Evolutionary conservation across 352 stramenopile species (phyloP).

Genomic region (Thraustochytrium striatum): DNA sequence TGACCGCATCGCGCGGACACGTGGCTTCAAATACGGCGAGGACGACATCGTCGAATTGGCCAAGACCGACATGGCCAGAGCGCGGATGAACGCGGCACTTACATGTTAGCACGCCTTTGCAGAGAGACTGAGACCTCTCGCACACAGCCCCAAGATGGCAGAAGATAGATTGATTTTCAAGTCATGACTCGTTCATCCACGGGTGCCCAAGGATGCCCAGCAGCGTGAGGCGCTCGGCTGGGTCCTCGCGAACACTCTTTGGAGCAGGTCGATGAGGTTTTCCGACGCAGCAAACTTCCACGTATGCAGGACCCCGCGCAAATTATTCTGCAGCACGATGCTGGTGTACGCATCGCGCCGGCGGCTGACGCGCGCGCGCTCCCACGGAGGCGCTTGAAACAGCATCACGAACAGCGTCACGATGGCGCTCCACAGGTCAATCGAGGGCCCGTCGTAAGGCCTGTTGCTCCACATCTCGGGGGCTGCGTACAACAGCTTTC

Average conservation of each 20-base stretch:
- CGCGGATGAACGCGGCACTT: too few relatives aligned
- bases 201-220: conserved; percentile 14
- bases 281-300: conserved; percentile 40
- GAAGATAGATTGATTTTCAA: too few relatives aligned
- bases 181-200: conserved; percentile 19
- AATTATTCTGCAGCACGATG: conserved; percentile 36
- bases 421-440: conserved; percentile 32
- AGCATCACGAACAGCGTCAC: conserved; percentile 41
- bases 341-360: conserved; percentile 16
- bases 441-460: conserved; percentile 29
- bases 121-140: too few relatives aligned
- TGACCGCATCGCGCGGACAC: too few relatives aligned
- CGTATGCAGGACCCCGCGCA: conserved; percentile 12
- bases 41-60: too few relatives aligned
- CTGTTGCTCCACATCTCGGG: conserved; percentile 34
- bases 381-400: conserved; percentile 36
- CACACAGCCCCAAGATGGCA: too few relatives aligned
- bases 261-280: conserved; percentile 16
- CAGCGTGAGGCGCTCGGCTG: conserved; percentile 11
- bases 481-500: conserved; percentile 27
- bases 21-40: too few relatives aligned
- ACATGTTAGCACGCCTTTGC: too few relatives aligned
- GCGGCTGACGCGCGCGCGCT: conserved; percentile 3
- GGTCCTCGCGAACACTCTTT: conserved; percentile 30
- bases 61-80: too few relatives aligned